Evolutionary conservation across 2,329 filamentous ascomycete genomes (phyloP).

Genomic region (Trichoderma guizhouense): DNA sequence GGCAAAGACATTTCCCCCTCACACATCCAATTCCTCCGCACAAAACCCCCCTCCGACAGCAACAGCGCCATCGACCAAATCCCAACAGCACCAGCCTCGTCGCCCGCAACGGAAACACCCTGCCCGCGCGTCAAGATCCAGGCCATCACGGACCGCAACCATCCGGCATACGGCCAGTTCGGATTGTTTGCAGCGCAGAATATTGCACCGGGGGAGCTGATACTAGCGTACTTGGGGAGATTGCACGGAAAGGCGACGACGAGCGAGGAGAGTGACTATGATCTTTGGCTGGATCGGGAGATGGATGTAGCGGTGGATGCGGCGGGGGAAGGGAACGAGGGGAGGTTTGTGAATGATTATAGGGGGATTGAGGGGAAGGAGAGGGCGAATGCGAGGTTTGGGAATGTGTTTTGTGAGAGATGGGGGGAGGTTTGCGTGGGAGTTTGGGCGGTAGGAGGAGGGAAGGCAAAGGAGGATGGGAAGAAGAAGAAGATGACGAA

Average conservation of each 20-base stretch:
- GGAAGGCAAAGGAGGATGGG: slow-evolving; percentile 28
- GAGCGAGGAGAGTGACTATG: slow-evolving; percentile 50
- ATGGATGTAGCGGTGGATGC: slow-evolving; percentile 60
- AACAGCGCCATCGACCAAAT: background rate
- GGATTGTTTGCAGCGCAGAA: slow-evolving; percentile 58
- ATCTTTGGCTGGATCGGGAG: slow-evolving; percentile 60
- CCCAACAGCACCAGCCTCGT: slow-evolving; percentile 24
- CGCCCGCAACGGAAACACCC: slow-evolving; percentile 40
- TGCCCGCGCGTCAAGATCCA: slow-evolving; percentile 52
- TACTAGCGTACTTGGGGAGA: slow-evolving; percentile 61
- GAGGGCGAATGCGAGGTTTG: slow-evolving; percentile 57
- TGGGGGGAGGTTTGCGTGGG: slow-evolving; percentile 54
- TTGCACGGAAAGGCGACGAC: slow-evolving; percentile 43
- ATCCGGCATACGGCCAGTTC: slow-evolving; percentile 57
- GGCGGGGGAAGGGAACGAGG: slow-evolving; percentile 57
- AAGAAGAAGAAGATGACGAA: slow-evolving; percentile 22
- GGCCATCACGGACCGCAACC: slow-evolving; percentile 46
- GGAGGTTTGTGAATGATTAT: slow-evolving; percentile 65
- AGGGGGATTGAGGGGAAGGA: slow-evolving; percentile 47
- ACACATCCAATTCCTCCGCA: slow-evolving; percentile 41
- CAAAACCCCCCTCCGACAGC: slow-evolving; percentile 21
- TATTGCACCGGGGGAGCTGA: slow-evolving; percentile 52
- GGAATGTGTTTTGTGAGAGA: slow-evolving; percentile 59
- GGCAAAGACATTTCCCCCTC: slow-evolving; percentile 42
- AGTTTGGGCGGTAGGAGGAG: slow-evolving; percentile 49